Base-by-base conservation (phyloP, 257 asterid species). In the Nicotiana sylvestris region DNA sequence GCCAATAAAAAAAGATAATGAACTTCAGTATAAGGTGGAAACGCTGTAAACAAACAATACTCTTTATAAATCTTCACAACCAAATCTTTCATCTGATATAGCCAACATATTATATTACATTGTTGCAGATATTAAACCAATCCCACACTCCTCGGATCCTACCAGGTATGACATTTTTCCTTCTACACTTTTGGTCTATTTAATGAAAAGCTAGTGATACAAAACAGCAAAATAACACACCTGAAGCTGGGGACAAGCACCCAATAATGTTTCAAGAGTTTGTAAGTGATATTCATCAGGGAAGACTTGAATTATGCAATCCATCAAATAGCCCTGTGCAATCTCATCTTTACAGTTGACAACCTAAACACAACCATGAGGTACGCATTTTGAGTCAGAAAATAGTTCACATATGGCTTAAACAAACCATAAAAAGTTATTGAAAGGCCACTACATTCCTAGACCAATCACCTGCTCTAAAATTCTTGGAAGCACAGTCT, bases 241-340 rank as follows among this genome's bases (percentile, higher is more conserved):
- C 98, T 96, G 99, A 88, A 96, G 98, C 88, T 91, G 99, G 77
- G 98, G 98, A 90, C 97, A 96, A 85, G 98, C 99, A 85, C 87
- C 95, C 88, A 96, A 87, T 90, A 96, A 88, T 55, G 91, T 92
- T 90, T 94, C 99, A 85, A 96, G 98, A 81, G 97, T 94, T 90
- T 94, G 99, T 90, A 96, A 89, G 85, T 96, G 99, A 78, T 94
- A 96, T 86, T 94, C 99, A 85, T 96, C 99, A 29, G 99, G 98
- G 87, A 96, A 96, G 81, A 96, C 98, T 94, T 96, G 99, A 86
- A 96, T 96, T 77, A 96, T 89, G 89, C 99, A 96, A 90, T 96
- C 99, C 98, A 94, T 96, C 92, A 96, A 88, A 88, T 96, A 96
- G 86, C 86, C 92, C 81, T 96, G 99, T 3, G 99, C 98, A 78